Base-by-base conservation (phyloP, 2,329 filamentous ascomycete species). In the Ophiostoma novo-ulmi region DNA sequence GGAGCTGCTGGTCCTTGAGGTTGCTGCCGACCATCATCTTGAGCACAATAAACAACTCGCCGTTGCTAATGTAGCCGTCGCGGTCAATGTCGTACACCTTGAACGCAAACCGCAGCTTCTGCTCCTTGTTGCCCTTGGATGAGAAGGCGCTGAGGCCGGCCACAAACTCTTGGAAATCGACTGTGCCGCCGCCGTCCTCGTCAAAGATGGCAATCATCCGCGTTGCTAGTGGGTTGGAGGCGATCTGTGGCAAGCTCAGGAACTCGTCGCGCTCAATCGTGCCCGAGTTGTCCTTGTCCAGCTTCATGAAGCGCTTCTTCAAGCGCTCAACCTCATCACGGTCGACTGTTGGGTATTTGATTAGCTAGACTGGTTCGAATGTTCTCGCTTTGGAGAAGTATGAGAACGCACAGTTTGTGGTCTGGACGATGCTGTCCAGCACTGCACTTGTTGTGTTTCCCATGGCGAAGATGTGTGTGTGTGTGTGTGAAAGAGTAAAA, bases 1-100 rank as follows among this genome's bases (percentile, higher is more conserved):
- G 95, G 79, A 99, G 83, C 83, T 99, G 95, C 82, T 97, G 93
- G 80, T 99, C 95, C 86, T 99, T 99, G 78, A 99, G 84, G 81
- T 99, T 99, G 84, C 92, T 97, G 72, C 95, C 95, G 69, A 99
- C 95, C 95, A 99, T 99, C 95, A 99, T 99, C 91, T 99, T 99
- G 77, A 99, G 86, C 78, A 99, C 95, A 77, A 99, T 98, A 81
- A 98, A 99, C 69, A 99, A 87, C 84, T 99, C 95, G 77, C 95
- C 95, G 81, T 99, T 99, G 84, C 92, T 97, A 78, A 99, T 99
- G 83, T 92, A 99, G 35, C 95, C 95, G 80, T 99, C 95, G 72
- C 95, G 92, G 81, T 99, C 95, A 78, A 99, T 98, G 80, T 99
- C 95, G 85, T 99, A 99, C 73, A 99, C 95, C 81, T 97, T 97